Conservation (phyloP, 2,329 filamentous ascomycete species). For the Ophiostoma sp. region DNA sequence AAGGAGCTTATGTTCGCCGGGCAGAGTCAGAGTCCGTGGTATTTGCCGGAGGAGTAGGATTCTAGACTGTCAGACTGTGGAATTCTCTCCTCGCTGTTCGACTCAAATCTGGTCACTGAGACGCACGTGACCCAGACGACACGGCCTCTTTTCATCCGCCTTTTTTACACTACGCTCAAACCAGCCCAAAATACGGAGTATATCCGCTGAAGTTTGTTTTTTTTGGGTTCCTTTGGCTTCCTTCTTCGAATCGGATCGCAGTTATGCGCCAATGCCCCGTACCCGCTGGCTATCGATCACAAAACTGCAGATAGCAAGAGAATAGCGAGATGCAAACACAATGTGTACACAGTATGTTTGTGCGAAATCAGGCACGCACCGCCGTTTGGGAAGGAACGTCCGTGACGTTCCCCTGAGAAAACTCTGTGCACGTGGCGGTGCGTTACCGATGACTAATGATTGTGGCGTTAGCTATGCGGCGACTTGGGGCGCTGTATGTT, state of each 20-base stretch:
- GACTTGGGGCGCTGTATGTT: not conserved
- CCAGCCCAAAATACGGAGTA: not conserved
- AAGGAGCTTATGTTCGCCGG: not conserved
- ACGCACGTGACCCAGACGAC: not conserved
- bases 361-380: not conserved
- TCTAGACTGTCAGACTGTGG: not conserved
- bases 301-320: not conserved
- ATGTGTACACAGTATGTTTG: not conserved
- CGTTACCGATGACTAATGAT: not conserved
- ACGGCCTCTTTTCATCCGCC: not conserved
- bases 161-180: not conserved
- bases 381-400: not conserved
- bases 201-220: not conserved
- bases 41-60: not conserved
- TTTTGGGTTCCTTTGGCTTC: not conserved
- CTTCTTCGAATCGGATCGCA: not conserved
- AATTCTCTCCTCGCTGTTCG: too few species aligned
- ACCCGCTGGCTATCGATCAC: not conserved
- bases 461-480: conserved; percentile 21
- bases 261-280: not conserved
- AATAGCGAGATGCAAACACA: not conserved
- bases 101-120: not conserved
- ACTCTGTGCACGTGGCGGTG: conserved; percentile 11
- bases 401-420: not conserved
- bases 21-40: not conserved